Evolutionary conservation across 306 rosid species (phyloP), one percentile per base, ranked within the genome.

Genomic region (Sicyos edulis): DNA sequence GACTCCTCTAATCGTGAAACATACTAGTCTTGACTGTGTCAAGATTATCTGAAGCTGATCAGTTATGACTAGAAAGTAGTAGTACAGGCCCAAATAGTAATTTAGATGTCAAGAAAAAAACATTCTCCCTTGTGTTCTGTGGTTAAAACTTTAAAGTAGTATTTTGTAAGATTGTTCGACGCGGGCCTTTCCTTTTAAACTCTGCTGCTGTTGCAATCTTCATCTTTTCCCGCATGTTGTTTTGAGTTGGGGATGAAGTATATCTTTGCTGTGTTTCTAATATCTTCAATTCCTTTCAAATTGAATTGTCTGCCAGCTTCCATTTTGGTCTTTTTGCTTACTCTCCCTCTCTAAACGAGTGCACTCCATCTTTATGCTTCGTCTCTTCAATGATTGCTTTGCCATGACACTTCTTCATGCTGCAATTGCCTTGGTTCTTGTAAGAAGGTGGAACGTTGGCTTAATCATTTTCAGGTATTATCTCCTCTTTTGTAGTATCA

Each of bases 341-440:
- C 96, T 92, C 75, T 88, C 91, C 83, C 80, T 93, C 32, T 90
- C 96, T n/a, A 93, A 93, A 80, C 87, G 98, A 71, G 77, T 87
- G 82, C 96, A 93, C 79, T 90, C 98, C 61, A 93, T 93, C 60
- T 93, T 93, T 53, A 79, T 87, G 79, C 98, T 93, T 15, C 97
- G 98, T 49, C 92, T 93, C 59, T 93, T 93, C 55, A 93, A 90
- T 42, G 98, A 90, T 71, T 90, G 97, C 81, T 80, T 87, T 79
- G 90, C 98, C 60, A 85, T 86, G 89, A 81, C 73, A 4, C 88
- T 93, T 73, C 80, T 93, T 70, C 92, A 90, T 71, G 96, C 86
- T 77, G 84, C 97, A 44, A 76, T 93, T 74, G 89, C 86, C 69
- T 78, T 80, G 14, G 54, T 90, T 81, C 65, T 91, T 84, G 80